Conservation (phyloP, 106 monocot genomes). For the Dioscorea alata region DNA sequence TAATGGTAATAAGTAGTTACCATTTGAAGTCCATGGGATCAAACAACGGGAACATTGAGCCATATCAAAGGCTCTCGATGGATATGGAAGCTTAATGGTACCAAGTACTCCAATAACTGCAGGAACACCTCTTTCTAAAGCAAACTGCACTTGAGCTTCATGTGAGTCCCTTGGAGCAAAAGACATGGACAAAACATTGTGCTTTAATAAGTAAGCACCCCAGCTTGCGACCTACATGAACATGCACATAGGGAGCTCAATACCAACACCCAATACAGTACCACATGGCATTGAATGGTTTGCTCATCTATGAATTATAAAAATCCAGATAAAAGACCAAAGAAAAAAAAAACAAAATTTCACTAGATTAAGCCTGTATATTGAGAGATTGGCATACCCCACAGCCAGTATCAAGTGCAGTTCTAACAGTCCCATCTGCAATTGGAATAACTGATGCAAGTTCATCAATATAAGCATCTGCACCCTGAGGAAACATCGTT, state of each 20-base stretch:
- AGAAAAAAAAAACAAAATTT: neutral
- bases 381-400: constrained; percentile 27
- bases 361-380: too few relatives aligned
- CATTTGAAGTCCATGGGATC: constrained; percentile 34
- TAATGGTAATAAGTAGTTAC: constrained; percentile 10
- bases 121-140: constrained; percentile 28
- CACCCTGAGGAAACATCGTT: constrained; percentile 46
- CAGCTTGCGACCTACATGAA: constrained; percentile 26
- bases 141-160: too few relatives aligned
- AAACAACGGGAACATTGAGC: too few relatives aligned
- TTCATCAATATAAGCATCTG: constrained; percentile 47
- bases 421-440: constrained; percentile 46
- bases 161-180: too few relatives aligned
- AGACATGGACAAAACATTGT: constrained; percentile 17
- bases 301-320: too few relatives aligned
- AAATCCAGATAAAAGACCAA: neutral
- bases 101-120: constrained; percentile 48
- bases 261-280: too few relatives aligned
- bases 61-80: constrained; percentile 21
- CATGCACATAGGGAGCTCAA: too few relatives aligned
- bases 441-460: constrained; percentile 53
- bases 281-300: too few relatives aligned
- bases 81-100: constrained; percentile 44
- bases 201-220: constrained; percentile 30
- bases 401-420: constrained; percentile 54